Conservation (phyloP, 805 yeast species). For the Zygosaccharomyces pseudorouxii region DNA sequence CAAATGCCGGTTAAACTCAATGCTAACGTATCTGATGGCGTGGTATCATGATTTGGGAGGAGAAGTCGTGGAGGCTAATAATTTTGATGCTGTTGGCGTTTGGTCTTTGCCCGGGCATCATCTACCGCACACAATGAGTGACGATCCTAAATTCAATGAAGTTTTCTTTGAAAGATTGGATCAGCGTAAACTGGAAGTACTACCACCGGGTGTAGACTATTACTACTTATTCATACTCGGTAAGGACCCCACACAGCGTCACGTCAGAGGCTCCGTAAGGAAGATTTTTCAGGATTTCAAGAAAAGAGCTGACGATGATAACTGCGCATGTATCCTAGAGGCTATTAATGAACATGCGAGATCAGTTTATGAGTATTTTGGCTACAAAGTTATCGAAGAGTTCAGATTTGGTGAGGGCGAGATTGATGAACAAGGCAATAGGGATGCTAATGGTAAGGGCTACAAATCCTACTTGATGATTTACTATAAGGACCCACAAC, state of each 20-base stretch:
- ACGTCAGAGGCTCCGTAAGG: slow-evolving; percentile 32
- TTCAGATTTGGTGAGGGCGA: slow-evolving; percentile 33
- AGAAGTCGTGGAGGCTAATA: slow-evolving; percentile 31
- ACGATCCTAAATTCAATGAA: slow-evolving; percentile 30
- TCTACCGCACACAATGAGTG: slow-evolving; percentile 24
- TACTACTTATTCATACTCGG: slow-evolving; percentile 35
- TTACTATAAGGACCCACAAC: slow-evolving; percentile 24
- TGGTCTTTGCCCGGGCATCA: slow-evolving; percentile 29
- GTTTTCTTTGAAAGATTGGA: slow-evolving; percentile 27
- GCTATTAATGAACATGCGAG: slow-evolving; percentile 34
- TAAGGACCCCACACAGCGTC: slow-evolving; percentile 28
- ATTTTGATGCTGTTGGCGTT: slow-evolving; percentile 34
- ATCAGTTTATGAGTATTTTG: slow-evolving; percentile 35
- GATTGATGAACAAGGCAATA: slow-evolving; percentile 27
- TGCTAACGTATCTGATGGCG: slow-evolving; percentile 24
- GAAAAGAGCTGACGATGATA: slow-evolving; percentile 28
- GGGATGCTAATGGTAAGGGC: slow-evolving; percentile 32
- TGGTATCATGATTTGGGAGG: slow-evolving; percentile 32
- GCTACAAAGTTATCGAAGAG: slow-evolving; percentile 28
- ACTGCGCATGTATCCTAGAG: slow-evolving; percentile 34
- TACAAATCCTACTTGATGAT: slow-evolving; percentile 33
- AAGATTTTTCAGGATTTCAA: slow-evolving; percentile 30
- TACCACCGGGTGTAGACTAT: slow-evolving; percentile 29
- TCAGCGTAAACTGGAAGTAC: slow-evolving; percentile 19
- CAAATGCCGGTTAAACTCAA: slow-evolving; percentile 25